Evolutionary conservation across 1,284 basidiomycete genomes (phyloP).

Genomic region (Blastosporella zonata): DNA sequence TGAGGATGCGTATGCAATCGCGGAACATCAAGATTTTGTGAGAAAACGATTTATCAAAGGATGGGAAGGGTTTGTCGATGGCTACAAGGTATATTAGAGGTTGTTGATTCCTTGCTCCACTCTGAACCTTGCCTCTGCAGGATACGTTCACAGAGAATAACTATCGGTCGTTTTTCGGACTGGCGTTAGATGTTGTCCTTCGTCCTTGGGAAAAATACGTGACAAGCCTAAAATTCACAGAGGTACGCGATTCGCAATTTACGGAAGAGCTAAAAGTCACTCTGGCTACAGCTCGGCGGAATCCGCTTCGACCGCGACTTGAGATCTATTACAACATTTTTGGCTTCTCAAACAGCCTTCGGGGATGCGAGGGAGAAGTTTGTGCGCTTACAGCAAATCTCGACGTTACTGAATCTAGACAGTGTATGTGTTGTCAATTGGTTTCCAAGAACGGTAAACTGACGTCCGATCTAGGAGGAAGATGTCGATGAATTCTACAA

Average conservation of each 20-base stretch:
- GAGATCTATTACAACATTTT: slow-evolving; percentile 77
- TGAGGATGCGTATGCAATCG: slow-evolving; percentile 80
- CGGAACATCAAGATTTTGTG: slow-evolving; percentile 84
- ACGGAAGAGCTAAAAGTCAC: neutral
- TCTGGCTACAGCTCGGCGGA: slow-evolving; percentile 75
- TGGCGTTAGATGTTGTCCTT: slow-evolving; percentile 83
- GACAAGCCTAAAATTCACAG: slow-evolving; percentile 80
- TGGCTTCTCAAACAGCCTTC: slow-evolving; percentile 83
- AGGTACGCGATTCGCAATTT: slow-evolving; percentile 46
- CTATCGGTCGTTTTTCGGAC: slow-evolving; percentile 80
- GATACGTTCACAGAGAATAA: slow-evolving; percentile 86
- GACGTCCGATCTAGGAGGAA: slow-evolving; percentile 61
- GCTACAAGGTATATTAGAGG: slow-evolving; percentile 65
- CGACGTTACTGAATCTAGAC: slow-evolving; percentile 89
- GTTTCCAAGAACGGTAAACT: slow-evolving; percentile 7
- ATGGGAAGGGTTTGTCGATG: slow-evolving; percentile 84
- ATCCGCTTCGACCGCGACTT: slow-evolving; percentile 95
- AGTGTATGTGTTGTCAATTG: slow-evolving; percentile 45
- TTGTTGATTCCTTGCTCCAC: slow-evolving; percentile 16
- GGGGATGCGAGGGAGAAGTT: slow-evolving; percentile 92
- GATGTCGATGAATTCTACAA: slow-evolving; percentile 91
- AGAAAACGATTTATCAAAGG: slow-evolving; percentile 84
- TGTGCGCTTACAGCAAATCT: slow-evolving; percentile 87
- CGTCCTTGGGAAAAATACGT: slow-evolving; percentile 93
- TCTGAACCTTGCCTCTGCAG: slow-evolving; percentile 24